These are phyloP conservation scores for Aquilaria agallochum DNA, from an alignment of 441 rosid genomes.

Conservation along the genomic window DNA sequence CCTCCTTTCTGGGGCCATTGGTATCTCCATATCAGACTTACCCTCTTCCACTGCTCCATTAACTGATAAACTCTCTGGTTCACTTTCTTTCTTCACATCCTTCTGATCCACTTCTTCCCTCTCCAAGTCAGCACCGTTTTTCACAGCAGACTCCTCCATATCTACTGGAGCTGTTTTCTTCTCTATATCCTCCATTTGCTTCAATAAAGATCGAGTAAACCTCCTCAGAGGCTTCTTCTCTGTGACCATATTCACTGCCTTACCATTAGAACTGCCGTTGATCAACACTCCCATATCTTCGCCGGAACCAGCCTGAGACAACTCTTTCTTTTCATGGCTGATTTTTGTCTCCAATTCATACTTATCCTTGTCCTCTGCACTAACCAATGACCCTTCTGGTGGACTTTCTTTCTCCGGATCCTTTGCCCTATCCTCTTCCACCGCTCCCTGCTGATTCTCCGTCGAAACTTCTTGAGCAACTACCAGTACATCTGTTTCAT, in stretches of 20 bases:
- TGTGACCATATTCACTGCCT: constrained; percentile 18
- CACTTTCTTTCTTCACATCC: constrained; percentile 10
- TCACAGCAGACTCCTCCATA: constrained; percentile 12
- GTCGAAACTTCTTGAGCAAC: too few species aligned
- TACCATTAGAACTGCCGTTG: constrained; percentile 21
- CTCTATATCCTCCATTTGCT: constrained; percentile 31
- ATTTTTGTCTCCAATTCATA: neutral
- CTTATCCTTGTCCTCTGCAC: constrained; percentile 1
- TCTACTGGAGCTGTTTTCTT: constrained; percentile 8
- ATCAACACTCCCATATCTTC: neutral
- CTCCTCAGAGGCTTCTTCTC: constrained; percentile 40
- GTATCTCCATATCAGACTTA: constrained; percentile 4
- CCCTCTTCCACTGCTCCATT: constrained; percentile 1
- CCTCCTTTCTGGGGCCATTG: neutral
- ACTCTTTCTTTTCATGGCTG: constrained; percentile 1
- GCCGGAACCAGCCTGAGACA: neutral
- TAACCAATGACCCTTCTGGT: neutral
- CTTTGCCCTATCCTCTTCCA: constrained; percentile 11
- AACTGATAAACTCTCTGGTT: neutral
- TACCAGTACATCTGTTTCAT: neutral
- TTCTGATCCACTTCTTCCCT: neutral
- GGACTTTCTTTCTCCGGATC: constrained; percentile 1
- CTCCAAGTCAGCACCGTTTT: neutral
- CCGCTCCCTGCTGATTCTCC: neutral
- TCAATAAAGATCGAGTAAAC: constrained; percentile 74